Base-by-base conservation (phyloP, 352 stramenopile species). In the Globisporangium iwayamae region DNA sequence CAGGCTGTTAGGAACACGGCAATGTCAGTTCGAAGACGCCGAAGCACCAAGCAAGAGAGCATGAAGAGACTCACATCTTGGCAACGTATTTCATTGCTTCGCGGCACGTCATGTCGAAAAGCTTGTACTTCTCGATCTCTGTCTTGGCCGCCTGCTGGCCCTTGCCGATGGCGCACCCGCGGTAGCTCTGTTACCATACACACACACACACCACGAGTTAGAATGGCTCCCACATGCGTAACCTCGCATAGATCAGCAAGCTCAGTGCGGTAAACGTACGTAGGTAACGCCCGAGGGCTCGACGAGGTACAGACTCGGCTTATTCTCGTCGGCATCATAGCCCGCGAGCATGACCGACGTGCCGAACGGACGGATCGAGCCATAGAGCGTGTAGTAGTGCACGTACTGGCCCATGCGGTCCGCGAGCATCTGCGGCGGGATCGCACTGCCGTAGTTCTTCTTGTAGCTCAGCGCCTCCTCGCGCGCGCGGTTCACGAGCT, bases 321-420 rank as follows among this genome's bases (percentile, higher is more conserved):
- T 94, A 60, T 97, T 85, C 46, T 87, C 94, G 72, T 98, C 93
- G 25, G 83, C 75, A 73, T 99, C 96, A 73, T 98, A 99, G 34
- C 88, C 93, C 0, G 94, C 93, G n/a, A 99, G 69, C 67, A 99
- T 96, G 47, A 96, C 86, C n/a, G 92, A 85, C 22, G 93, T 92
- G 34, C 98, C 98, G 74, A 99, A 99, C 7, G 98, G 98, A 64
- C 98, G 90, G 55, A 99, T 89, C 1, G 93, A 97, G 59, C 97
- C 96, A 76, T 99, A 98, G 30, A 99, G 79, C 60, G 98, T 99
- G 85, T 98, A 99, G 77, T 99, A 99, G 83, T 99, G 97, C 62
- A 99, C 93, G 74, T 98, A 99, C 71, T 98, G 80, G 54, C 91
- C 96, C 73, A 99, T 90, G 54, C 96, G 95, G 56, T 98, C 90